Conservation (phyloP, 2,329 filamentous ascomycete genomes). For the Chalara sp. region DNA sequence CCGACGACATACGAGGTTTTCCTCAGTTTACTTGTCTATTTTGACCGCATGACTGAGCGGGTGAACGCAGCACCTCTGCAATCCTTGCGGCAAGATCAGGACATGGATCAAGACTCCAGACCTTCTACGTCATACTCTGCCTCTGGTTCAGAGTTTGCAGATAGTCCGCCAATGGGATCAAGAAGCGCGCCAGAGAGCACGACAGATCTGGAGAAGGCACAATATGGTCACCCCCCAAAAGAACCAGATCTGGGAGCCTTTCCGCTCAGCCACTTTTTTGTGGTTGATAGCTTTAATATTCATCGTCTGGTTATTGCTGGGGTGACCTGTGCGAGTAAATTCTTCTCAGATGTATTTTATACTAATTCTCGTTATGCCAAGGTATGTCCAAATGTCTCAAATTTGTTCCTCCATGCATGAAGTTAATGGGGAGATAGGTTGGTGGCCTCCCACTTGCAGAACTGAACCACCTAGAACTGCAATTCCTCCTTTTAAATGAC, state of each 20-base stretch:
- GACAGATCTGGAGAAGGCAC: conserved; percentile 19
- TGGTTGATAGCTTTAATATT: conserved; percentile 98
- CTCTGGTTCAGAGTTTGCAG: conserved; percentile 25
- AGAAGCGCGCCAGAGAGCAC: conserved; percentile 21
- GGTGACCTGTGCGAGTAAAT: conserved; percentile 97
- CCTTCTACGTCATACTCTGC: conserved; percentile 22
- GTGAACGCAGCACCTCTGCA: conserved; percentile 78
- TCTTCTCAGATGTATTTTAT: conserved; percentile 98
- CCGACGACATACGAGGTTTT: conserved; percentile 98
- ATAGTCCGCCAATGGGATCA: conserved; percentile 18
- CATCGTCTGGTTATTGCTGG: conserved; percentile 94
- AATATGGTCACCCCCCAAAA: conserved; percentile 21
- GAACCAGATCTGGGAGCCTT: conserved; percentile 16
- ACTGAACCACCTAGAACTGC: conserved; percentile 90
- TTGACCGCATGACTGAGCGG: conserved; percentile 96
- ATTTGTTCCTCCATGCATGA: conserved; percentile 1
- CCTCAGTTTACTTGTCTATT: conserved; percentile 89
- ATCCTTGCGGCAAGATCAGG: conserved; percentile 43
- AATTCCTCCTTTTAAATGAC: conserved; percentile 93
- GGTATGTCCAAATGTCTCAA: conserved; percentile 43
- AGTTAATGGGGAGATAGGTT: conserved; percentile 52
- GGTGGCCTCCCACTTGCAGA: conserved; percentile 87
- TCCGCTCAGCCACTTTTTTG: conserved; percentile 66
- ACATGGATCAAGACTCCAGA: conserved; percentile 17
- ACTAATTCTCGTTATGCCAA: conserved; percentile 99